A percentile compares a stretch with the other conserved stretches of the same genome.
Evolutionary conservation across 306 rosid species (phyloP).

Genomic region (Rubus parviflorus): DNA sequence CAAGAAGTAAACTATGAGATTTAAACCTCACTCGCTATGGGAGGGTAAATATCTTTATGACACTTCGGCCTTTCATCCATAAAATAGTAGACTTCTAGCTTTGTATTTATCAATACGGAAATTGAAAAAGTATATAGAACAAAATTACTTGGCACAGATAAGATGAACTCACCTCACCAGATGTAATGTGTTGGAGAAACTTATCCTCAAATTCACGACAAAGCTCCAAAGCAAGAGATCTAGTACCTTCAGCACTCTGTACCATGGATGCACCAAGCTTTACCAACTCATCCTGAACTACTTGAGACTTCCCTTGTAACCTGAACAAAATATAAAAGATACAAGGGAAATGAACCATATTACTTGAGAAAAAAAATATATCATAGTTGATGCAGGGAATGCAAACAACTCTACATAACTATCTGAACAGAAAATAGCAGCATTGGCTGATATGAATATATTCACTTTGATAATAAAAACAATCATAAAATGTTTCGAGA

Average conservation of each 20-base stretch:
- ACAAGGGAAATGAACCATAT: slow-evolving; percentile 11
- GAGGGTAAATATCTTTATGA: not conserved
- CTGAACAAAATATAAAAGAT: slow-evolving; percentile 37
- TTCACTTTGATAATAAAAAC: not conserved
- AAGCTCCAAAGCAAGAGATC: slow-evolving; percentile 97
- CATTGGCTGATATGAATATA: not conserved
- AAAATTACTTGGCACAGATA: not conserved
- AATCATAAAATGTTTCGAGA: not conserved
- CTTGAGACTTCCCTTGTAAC: slow-evolving; percentile 94
- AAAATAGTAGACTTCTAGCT: not conserved
- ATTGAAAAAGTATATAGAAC: not conserved
- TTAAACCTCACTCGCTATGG: not conserved
- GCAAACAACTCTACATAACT: not conserved
- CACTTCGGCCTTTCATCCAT: not conserved
- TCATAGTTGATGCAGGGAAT: not conserved
- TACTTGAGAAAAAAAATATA: not conserved
- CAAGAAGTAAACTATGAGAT: not conserved
- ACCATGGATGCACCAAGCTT: slow-evolving; percentile 96
- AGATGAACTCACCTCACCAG: slow-evolving; percentile 77
- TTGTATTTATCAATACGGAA: not conserved
- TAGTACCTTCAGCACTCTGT: slow-evolving; percentile 86
- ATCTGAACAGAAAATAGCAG: not conserved
- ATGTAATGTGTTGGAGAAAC: slow-evolving; percentile 84
- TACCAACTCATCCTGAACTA: slow-evolving; percentile 91
- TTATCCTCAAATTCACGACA: slow-evolving; percentile 99